Evolutionary conservation across 805 yeast genomes (phyloP).

Genomic region (Starmerella lactis-condensi): DNA sequence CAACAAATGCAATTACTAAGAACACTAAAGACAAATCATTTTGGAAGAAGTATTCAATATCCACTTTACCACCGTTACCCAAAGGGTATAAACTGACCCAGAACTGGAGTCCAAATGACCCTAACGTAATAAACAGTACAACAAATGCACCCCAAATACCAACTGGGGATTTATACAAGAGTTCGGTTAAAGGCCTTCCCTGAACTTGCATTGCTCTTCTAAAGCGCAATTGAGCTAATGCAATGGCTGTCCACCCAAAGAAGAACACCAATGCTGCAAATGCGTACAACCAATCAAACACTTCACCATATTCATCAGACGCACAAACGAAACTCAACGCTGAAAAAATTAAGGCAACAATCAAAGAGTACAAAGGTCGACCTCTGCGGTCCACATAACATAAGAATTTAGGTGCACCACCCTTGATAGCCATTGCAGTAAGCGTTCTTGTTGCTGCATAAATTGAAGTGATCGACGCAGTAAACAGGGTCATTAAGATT

Average conservation of each 20-base stretch:
- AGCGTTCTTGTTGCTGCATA: slow-evolving; percentile 50
- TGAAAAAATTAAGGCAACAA: slow-evolving; percentile 30
- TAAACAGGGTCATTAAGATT: slow-evolving; percentile 53
- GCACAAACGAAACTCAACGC: slow-evolving; percentile 42
- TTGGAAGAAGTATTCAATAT: slow-evolving; percentile 33
- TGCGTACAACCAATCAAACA: slow-evolving; percentile 16
- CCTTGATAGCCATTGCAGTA: slow-evolving; percentile 43
- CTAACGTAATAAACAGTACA: slow-evolving; percentile 38
- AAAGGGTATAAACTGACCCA: slow-evolving; percentile 65
- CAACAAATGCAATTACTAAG: slow-evolving; percentile 29
- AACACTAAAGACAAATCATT: slow-evolving; percentile 32
- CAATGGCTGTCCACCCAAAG: slow-evolving; percentile 12
- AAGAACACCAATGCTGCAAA: slow-evolving; percentile 13
- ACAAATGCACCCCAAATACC: slow-evolving; percentile 52
- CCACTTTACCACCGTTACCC: slow-evolving; percentile 24
- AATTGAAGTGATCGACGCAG: slow-evolving; percentile 56
- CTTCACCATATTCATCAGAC: slow-evolving; percentile 22
- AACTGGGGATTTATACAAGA: slow-evolving; percentile 44
- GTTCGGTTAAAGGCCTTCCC: slow-evolving; percentile 49
- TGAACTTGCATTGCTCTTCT: slow-evolving; percentile 40
- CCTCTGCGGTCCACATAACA: slow-evolving; percentile 58
- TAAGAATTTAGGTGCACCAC: slow-evolving; percentile 39
- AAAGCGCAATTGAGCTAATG: slow-evolving; percentile 23
- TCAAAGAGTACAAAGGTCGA: slow-evolving; percentile 56
- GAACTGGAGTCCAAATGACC: slow-evolving; percentile 57